Conservation (phyloP, 2,329 filamentous ascomycete species). For the Sporothrix humicola region DNA sequence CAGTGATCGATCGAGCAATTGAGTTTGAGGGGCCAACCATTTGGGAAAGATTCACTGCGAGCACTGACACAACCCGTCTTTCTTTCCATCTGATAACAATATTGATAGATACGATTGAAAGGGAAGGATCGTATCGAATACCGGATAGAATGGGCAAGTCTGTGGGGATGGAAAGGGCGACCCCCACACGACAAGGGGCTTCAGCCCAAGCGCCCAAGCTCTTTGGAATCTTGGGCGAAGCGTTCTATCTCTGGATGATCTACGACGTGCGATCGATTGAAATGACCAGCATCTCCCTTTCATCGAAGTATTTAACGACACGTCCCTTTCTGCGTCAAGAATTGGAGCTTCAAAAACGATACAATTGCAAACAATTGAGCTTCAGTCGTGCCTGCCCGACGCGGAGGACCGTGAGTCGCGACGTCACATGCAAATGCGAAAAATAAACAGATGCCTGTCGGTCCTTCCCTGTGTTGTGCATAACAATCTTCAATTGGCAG, state of each 20-base stretch:
- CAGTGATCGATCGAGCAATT: not conserved
- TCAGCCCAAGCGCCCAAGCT: not conserved
- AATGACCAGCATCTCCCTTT: not conserved
- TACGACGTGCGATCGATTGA: not conserved
- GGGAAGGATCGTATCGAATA: not conserved
- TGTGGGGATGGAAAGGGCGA: constrained; percentile 19
- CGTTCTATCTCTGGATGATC: not conserved
- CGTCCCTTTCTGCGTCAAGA: no score
- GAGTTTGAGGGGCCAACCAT: not conserved
- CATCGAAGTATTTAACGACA: no score
- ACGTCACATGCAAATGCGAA: constrained; percentile 3
- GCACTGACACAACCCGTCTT: not conserved
- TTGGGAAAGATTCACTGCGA: not conserved
- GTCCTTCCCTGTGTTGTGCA: not conserved
- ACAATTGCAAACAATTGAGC: not conserved
- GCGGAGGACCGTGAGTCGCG: not conserved
- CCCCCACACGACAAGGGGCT: constrained; percentile 12
- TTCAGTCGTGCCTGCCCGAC: not conserved
- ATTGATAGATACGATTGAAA: not conserved
- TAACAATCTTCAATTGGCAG: constrained; percentile 4
- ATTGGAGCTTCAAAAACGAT: no score
- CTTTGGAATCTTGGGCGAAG: not conserved
- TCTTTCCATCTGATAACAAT: constrained; percentile 13
- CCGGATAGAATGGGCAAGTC: not conserved
- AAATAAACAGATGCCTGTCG: not conserved